Percentiles rank a stretch among this genome's conserved stretches.
phyloP scores from a whole-genome alignment of 108 stramenopile species.

The Pseudonitzschia pungens region DNA sequence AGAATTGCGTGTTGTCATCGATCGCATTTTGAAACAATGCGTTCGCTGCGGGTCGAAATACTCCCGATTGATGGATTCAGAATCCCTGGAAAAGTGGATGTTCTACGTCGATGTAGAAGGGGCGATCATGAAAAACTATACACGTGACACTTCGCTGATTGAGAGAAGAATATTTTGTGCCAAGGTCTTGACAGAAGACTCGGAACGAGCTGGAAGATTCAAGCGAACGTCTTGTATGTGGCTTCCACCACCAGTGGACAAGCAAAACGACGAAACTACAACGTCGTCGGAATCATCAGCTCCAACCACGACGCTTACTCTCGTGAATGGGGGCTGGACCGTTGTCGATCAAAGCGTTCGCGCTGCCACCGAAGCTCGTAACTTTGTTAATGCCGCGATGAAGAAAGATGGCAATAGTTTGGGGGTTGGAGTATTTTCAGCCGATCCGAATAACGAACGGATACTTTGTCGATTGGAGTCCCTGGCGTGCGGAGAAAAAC shows the following conservation, averaged over 20 bases:
- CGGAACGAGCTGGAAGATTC: constrained; percentile 66
- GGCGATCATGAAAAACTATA: not conserved
- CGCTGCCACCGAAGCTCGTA: constrained; percentile 62
- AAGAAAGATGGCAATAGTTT: not conserved
- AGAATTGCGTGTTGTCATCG: not conserved
- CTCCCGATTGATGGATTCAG: constrained; percentile 7
- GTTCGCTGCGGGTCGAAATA: constrained; percentile 9
- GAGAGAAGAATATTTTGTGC: constrained; percentile 49
- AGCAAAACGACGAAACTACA: not conserved
- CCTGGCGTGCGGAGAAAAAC: constrained; percentile 2
- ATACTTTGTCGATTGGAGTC: constrained; percentile 35
- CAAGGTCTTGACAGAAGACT: constrained; percentile 51
- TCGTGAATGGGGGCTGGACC: constrained; percentile 86
- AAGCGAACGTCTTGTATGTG: constrained; percentile 69
- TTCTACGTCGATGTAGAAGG: constrained; percentile 5
- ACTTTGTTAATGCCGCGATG: constrained; percentile 46
- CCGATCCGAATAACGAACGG: constrained; percentile 69
- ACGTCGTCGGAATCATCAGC: not conserved
- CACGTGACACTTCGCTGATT: not conserved
- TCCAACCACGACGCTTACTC: constrained; percentile 23
- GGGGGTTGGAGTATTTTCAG: constrained; percentile 6
- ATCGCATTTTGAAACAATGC: constrained; percentile 9
- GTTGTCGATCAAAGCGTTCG: constrained; percentile 68
- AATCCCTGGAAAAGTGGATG: not conserved
- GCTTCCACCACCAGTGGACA: constrained; percentile 20